Evolutionary conservation across 2,329 filamentous ascomycete genomes (phyloP), one percentile per base, ranked within the genome.

Genomic region (Clonostachys byssicola): DNA sequence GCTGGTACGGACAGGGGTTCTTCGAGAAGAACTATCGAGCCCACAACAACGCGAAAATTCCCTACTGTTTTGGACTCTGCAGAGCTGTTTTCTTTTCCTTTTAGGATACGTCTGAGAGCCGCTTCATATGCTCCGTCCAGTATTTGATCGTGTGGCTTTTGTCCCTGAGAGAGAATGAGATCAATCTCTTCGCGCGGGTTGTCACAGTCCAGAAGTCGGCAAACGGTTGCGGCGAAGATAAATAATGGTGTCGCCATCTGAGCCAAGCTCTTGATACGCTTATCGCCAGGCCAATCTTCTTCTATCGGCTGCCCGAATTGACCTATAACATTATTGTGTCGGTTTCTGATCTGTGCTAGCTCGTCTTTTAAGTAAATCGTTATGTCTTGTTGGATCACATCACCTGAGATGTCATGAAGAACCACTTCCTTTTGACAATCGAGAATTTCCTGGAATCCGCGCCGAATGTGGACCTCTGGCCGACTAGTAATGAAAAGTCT

Each of bases 401-500:
- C 17, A 34, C 52, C 33, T 2, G 54, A 47, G 34, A 66, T 56
- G 39, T 68, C 49, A 40, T 71, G 62, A 23, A 73, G 60, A 20
- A 59, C 52, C 7, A 69, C 41, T 42, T 61, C 56, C 47, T 65
- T 52, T 49, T 68, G 62, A 3, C 44, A 55, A 17, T 56, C 58
- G 8, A 49, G 40, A 18, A 67, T 54, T 16, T 53, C 13, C 2
- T 48, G 47, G 45, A 73, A 71, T 4, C 63, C 61, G 34, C 63
- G 51, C 5, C 60, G 58, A 47, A 68, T 59, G 5, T 58, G 59
- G 7, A 66, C 45, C 43, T 71, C 61, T 1, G 67, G 68, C 30
- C 68, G 56, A 47, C 68, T 71, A 0, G 67, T 71, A 7, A 71
- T 38, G 43, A 71, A 67, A 16, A 64, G 44, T 46, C 57, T 60